Base-by-base conservation (phyloP, 768 basidiomycete genomes). In the Termitomyces eurrhizus region DNA sequence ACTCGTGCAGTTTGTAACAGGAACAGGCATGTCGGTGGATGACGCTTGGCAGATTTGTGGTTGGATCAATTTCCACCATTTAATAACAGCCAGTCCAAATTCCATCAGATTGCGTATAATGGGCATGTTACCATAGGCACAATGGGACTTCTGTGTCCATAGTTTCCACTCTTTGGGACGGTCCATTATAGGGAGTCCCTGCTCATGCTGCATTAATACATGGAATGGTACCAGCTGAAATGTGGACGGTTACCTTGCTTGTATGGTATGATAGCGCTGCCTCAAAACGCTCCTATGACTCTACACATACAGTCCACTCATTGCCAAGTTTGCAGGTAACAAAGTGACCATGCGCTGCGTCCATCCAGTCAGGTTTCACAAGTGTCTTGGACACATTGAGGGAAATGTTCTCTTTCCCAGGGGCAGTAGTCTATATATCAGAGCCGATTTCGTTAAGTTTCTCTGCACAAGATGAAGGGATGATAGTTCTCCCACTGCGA, bases 1-100 rank as follows among this genome's bases (percentile, higher is more conserved):
- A 35, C n/a, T 24, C 4, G 3, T 3, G 14, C 39, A 44, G 37
- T 6, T 44, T 3, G 18, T 7, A 3, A 53, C 3, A 6, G 35
- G 12, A 14, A 39, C 36, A 36, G 36, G 41, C 18, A 61, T 21
- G 7, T 42, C 12, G n/a, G 6, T 46, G 1, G 1, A 35, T 1
- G 49, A 42, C n/a, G 5, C 11, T 33, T 26, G 29, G 12, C 55
- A 56, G 46, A 59, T 53, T 16, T 52, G 45, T 14, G 64, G 65
- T 41, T 67, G 63, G 24, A 67, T 67, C 0, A 16, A 4, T 39
- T 61, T 56, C 66, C 64, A 67, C 60, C 66, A 67, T 18, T 58
- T 62, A 26, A 65, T 53, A 7, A 65, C 11, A 5, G 58, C 60
- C 0, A 59, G 14, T 21, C 63, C 61, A 50, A 66, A 64, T n/a